These are phyloP conservation scores for Cetradonia linearis DNA, from an alignment of 495 filamentous ascomycete genomes.

Conservation along the genomic window DNA sequence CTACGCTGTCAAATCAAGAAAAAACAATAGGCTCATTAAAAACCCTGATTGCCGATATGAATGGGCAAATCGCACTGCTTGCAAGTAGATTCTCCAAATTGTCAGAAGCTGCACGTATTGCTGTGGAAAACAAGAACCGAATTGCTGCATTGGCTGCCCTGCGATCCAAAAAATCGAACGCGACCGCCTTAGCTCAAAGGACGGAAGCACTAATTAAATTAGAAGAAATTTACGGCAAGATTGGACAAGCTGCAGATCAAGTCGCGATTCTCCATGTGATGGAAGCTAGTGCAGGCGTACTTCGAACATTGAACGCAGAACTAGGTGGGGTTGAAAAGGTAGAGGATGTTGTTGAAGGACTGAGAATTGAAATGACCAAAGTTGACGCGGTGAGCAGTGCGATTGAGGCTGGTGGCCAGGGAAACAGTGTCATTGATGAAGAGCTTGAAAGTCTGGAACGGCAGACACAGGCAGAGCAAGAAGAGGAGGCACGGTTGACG, in stretches of 20 bases:
- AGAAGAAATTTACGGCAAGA: conserved; percentile 66
- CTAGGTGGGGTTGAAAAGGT: conserved; percentile 69
- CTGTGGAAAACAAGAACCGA: conserved; percentile 60
- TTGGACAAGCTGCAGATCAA: conserved; percentile 77
- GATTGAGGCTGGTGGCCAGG: conserved; percentile 49
- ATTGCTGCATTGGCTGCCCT: conserved; percentile 64
- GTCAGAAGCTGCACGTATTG: conserved; percentile 50
- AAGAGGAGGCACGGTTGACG: conserved; percentile 40
- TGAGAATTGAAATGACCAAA: conserved; percentile 70
- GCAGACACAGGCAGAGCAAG: conserved; percentile 48
- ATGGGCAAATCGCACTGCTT: conserved; percentile 54
- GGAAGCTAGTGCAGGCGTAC: conserved; percentile 60
- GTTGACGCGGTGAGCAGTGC: conserved; percentile 74
- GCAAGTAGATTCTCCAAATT: conserved; percentile 40
- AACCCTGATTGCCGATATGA: conserved; percentile 51
- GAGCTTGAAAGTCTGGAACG: conserved; percentile 71
- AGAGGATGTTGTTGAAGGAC: conserved; percentile 58
- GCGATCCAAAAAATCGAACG: conserved; percentile 70
- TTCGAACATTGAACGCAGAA: conserved; percentile 61
- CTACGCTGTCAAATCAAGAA: conserved; percentile 61
- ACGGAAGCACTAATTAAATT: conserved; percentile 65
- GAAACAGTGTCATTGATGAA: conserved; percentile 58
- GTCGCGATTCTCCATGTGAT: conserved; percentile 71
- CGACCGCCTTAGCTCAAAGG: conserved; percentile 57
- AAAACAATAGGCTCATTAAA: conserved; percentile 69